phyloP scores from a whole-genome alignment of 176 grass and related monocot species.

The Oryza nivara region DNA sequence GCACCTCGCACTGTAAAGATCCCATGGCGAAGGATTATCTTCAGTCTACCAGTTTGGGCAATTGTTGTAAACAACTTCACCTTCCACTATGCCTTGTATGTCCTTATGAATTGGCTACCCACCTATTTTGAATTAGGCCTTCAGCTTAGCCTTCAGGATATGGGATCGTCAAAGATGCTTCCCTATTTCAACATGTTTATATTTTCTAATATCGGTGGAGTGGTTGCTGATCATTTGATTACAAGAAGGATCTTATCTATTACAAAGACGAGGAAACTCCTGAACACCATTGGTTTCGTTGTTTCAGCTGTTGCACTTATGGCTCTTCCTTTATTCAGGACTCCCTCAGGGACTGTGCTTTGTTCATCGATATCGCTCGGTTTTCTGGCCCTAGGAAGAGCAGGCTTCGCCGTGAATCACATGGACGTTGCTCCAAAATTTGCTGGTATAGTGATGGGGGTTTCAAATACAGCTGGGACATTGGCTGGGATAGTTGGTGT shows the following conservation, averaged over 20 bases:
- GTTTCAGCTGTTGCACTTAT: conserved; percentile 73
- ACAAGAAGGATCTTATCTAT: conserved; percentile 72
- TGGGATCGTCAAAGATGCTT: conserved; percentile 87
- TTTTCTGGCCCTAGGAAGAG: conserved; percentile 73
- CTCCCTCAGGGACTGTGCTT: conserved; percentile 54
- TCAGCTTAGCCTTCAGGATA: conserved; percentile 81
- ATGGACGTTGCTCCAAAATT: conserved; percentile 88
- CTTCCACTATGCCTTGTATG: conserved; percentile 90
- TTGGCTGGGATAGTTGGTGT: conserved; percentile 82
- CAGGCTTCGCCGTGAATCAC: conserved; percentile 87
- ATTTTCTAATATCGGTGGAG: conserved; percentile 85
- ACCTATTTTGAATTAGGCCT: conserved; percentile 82
- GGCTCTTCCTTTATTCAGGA: conserved; percentile 68
- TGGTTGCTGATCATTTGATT: conserved; percentile 76
- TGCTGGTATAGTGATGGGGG: conserved; percentile 88
- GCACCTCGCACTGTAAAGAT: conserved; percentile 54
- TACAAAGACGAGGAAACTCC: conserved; percentile 77
- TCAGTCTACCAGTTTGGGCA: conserved; percentile 81
- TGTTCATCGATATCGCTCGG: conserved; percentile 75
- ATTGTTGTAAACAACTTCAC: conserved; percentile 91
- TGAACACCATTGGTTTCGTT: conserved; percentile 80
- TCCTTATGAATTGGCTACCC: conserved; percentile 91
- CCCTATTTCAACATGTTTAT: conserved; percentile 91
- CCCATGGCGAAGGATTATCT: conserved; percentile 77
- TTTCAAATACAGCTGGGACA: conserved; percentile 83